Percentiles rank a stretch among this genome's conserved stretches.
Conservation (phyloP, 805 yeast species). For the Metschnikowia similis region DNA sequence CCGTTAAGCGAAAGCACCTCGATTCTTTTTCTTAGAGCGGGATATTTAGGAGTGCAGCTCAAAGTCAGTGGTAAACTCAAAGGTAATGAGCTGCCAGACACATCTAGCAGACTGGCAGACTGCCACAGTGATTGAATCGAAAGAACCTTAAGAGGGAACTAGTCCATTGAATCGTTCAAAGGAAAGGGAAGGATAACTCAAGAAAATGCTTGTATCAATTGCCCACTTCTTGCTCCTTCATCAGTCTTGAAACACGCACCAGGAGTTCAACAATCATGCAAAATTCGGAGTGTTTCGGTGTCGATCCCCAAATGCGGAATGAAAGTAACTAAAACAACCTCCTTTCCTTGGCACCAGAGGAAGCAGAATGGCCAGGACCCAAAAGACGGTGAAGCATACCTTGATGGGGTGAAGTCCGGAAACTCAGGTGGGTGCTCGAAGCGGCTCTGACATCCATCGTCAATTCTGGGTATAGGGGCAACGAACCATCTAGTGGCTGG, state of each 20-base stretch:
- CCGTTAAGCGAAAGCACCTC: slow-evolving; percentile 17
- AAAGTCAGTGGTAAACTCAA: slow-evolving; percentile 34
- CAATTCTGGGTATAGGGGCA: background rate
- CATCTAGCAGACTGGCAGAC: no score
- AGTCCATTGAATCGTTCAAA: slow-evolving; percentile 22
- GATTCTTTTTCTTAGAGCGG: slow-evolving; percentile 29
- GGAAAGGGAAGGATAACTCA: slow-evolving; percentile 33
- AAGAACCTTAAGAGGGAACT: background rate
- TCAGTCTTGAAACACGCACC: background rate
- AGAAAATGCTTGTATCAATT: background rate
- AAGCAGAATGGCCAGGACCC: background rate
- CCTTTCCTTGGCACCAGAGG: slow-evolving; percentile 4
- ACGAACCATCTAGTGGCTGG: background rate
- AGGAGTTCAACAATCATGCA: slow-evolving; percentile 1
- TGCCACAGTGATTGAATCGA: background rate
- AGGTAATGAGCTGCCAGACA: no score
- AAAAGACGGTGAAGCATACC: background rate
- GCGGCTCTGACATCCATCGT: background rate
- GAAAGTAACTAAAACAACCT: slow-evolving; percentile 39
- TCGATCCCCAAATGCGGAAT: slow-evolving; percentile 29
- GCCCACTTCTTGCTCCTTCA: background rate
- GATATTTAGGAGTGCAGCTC: slow-evolving; percentile 42
- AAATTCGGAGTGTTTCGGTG: slow-evolving; percentile 41
- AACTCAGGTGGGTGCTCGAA: background rate
- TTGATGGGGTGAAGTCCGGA: background rate